Conservation (phyloP, 1,284 basidiomycete species). For the Trichosporon ovoides region DNA sequence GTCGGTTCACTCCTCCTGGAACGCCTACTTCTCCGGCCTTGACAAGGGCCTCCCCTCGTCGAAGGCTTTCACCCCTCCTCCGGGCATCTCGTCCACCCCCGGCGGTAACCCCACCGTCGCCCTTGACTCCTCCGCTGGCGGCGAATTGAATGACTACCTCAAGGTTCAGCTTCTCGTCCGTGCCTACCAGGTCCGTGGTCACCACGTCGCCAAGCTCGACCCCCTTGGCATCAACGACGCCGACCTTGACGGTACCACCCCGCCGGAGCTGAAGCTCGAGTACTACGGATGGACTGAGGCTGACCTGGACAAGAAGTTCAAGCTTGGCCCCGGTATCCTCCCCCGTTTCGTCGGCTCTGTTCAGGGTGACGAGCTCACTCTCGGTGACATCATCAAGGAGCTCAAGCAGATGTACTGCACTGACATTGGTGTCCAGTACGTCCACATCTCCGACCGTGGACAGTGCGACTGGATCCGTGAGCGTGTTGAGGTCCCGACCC, state of each 20-base stretch:
- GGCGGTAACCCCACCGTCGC: constrained; percentile 67
- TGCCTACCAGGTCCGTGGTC: constrained; percentile 97
- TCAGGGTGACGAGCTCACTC: constrained; percentile 72
- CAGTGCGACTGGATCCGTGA: constrained; percentile 99
- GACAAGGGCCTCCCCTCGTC: constrained; percentile 79
- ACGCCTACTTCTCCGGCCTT: constrained; percentile 88
- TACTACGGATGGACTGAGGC: constrained; percentile 92
- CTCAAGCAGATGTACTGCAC: constrained; percentile 96
- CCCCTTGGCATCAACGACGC: constrained; percentile 88
- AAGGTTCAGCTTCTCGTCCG: constrained; percentile 96
- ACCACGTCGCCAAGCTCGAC: constrained; percentile 92
- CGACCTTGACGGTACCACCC: constrained; percentile 69
- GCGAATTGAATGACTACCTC: constrained; percentile 85
- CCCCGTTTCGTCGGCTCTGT: constrained; percentile 70
- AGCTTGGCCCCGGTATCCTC: constrained; percentile 89
- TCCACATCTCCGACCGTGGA: constrained; percentile 97
- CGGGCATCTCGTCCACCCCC: constrained; percentile 54
- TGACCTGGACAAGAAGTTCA: constrained; percentile 90
- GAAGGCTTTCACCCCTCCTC: constrained; percentile 80
- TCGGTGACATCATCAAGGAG: constrained; percentile 87
- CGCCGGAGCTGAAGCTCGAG: constrained; percentile 83
- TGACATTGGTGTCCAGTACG: constrained; percentile 91
- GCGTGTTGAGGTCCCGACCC: constrained; percentile 90
- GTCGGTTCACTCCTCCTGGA: constrained; percentile 92
- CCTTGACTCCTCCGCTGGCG: constrained; percentile 58